Base-by-base conservation (phyloP, 2,329 filamentous ascomycete genomes). In the Penicillium sp. region DNA sequence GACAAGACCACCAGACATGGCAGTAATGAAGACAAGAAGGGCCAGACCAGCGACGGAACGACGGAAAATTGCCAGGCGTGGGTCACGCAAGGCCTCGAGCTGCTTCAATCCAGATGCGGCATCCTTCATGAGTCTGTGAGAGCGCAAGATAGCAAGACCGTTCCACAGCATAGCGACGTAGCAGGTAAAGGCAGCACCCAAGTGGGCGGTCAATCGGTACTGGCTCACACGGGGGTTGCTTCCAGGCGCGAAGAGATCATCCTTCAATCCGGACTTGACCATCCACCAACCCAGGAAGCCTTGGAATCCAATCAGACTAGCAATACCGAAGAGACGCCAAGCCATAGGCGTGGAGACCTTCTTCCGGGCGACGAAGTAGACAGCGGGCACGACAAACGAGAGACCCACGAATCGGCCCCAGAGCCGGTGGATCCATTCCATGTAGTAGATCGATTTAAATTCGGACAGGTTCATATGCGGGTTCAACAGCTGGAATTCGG, bases 241-340 rank as follows among this genome's bases (percentile, higher is more conserved):
- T 13, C 93, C 95, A 2, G 91, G 89, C 21, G 91, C 91, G 72
- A 99, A 97, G 27, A 99, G 84, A 74, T 99, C 95, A 72, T 98
- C 95, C 74, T 93, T 96, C 61, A 99, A 82, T 1, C 95, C 95
- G 11, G 91, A 96, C 77, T 96, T 96, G 67, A 99, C 95, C 95
- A 99, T 99, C 92, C 95, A 99, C 95, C 95, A 99, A 54, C 95
- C 95, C 62, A 99, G 88, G 69, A 95, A 85, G 45, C 95, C 95
- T 75, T 99, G 95, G 75, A 96, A 95, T 54, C 92, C 95, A 69
- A 99, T 97, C 67, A 98, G 81, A 49, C 84, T 86, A 44, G 91
- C 91, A 62, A 99, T 98, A 13, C 92, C 93, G 42, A 86, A 78
- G 14, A 99, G 82, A 61, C 90, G 88, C 66, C 81, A 74, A 16